Evolutionary conservation across 495 filamentous ascomycete genomes (phyloP), one percentile per base, ranked within the genome.

Genomic region (Tuber microsphaerosporum): DNA sequence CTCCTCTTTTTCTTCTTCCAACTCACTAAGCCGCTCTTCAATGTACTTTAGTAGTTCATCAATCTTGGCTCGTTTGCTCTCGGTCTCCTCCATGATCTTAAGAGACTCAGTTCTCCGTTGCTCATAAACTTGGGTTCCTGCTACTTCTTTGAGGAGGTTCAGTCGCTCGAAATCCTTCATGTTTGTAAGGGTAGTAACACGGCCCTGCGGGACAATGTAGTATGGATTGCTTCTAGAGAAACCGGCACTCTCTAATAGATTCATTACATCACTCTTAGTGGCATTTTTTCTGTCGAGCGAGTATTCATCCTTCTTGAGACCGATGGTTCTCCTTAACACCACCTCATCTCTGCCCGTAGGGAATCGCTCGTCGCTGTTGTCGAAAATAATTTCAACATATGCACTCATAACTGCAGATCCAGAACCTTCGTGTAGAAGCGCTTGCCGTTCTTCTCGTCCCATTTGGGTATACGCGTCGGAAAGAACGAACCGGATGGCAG

Each of bases 391-490:
- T 84, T 99, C 95, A 74, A 99, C 95, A 80, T 97, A 99, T 26
- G 95, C 95, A 46, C 94, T 97, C 94, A 98, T 97, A 81, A 99
- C 95, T 12, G 95, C 95, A 0, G 94, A 96, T 26, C 95, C 95
- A 2, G 94, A 94, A 48, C 95, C 95, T 88, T 99, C 95, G 83
- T 99, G 95, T 6, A 99, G 88, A 16, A 99, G 89, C 41, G 92
- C 94, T 84, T 96, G 92, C 43, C 95, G 93, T 87, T 98, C 94
- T 83, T 99, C 96, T 76, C 95, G 90, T 70, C 91, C 92, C 89
- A 99, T 92, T 83, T 97, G 92, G 34, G 92, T 94, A 85, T 99
- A 99, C 73, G 93, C 94, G 90, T 99, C 94, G 84, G 94, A 95
- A 76, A 99, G 91, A 39, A 97, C 95, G 84, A 99, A 99, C 34